A percentile compares a stretch with the other conserved stretches of the same genome.
Evolutionary conservation across 148 eudicot genomes (phyloP).

Genomic region (Hydrangea macrophylla): DNA sequence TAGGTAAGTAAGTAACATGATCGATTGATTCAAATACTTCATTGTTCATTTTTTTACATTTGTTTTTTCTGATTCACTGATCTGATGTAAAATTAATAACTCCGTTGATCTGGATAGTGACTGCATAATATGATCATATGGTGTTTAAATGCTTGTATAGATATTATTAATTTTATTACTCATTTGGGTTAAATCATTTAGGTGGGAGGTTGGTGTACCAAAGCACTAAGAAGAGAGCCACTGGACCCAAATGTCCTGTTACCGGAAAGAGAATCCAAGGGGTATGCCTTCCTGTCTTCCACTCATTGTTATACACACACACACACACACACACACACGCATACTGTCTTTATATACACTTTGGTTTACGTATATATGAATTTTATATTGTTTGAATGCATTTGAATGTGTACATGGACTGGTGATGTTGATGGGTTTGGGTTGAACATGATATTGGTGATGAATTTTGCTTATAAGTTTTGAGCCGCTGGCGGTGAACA

Average conservation of each 20-base stretch:
- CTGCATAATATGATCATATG: background rate
- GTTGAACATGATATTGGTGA: too few relatives aligned
- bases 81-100: background rate
- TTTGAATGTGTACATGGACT: too few relatives aligned
- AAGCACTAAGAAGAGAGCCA: conserved; percentile 59
- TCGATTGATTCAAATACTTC: background rate
- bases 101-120: background rate
- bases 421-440: too few relatives aligned
- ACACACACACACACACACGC: too few relatives aligned
- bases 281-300: conserved; percentile 23
- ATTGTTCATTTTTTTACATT: background rate
- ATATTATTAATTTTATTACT: conserved; percentile 7
- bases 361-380: too few relatives aligned
- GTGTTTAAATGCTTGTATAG: background rate
- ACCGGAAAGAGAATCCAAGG: conserved; percentile 62
- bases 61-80: background rate
- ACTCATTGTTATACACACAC: background rate
- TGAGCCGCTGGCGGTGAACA: too few relatives aligned
- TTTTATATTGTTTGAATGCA: too few relatives aligned
- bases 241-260: conserved; percentile 57
- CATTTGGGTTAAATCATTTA: conserved; percentile 15
- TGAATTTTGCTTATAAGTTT: too few relatives aligned
- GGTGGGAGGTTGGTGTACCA: conserved; percentile 56
- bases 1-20: background rate
- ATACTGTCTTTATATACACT: too few relatives aligned